Evolutionary conservation across 768 basidiomycete genomes (phyloP).

Genomic region (Pisolithus microcarpus): DNA sequence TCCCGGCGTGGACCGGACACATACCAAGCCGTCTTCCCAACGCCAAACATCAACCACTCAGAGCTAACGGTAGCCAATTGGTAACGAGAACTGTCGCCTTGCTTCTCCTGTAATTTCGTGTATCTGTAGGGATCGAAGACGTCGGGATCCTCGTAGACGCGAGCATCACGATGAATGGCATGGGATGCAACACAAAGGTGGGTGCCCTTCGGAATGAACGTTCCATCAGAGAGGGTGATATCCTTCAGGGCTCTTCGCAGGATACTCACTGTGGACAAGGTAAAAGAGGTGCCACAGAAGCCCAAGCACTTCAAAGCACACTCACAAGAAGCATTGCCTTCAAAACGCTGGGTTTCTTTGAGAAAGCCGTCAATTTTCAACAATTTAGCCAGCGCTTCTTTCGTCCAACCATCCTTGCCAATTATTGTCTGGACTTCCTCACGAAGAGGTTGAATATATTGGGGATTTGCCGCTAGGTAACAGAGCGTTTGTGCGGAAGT

Average conservation of each 20-base stretch:
- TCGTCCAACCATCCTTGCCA: neutral
- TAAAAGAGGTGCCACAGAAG: too few species aligned
- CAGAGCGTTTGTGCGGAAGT: conserved; percentile 29
- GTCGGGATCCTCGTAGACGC: conserved; percentile 18
- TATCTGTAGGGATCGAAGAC: too few species aligned
- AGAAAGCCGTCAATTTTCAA: conserved; percentile 37
- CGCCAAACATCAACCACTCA: conserved; percentile 33
- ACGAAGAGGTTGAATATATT: conserved; percentile 29
- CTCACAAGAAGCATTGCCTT: conserved; percentile 14
- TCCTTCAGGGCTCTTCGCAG: conserved; percentile 26
- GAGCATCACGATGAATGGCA: conserved; percentile 14
- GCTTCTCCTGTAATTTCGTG: too few species aligned
- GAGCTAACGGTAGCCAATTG: conserved; percentile 30
- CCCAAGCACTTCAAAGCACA: neutral
- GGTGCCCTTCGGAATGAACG: conserved; percentile 29
- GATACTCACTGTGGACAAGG: conserved; percentile 15
- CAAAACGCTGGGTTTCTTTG: conserved; percentile 28
- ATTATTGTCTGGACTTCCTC: conserved; percentile 30
- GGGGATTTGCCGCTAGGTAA: conserved; percentile 30
- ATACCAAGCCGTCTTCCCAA: conserved; percentile 24
- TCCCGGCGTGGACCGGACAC: neutral
- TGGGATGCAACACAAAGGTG: conserved; percentile 17
- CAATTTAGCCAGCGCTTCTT: conserved; percentile 20
- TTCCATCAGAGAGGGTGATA: conserved; percentile 33
- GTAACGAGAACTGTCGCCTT: too few species aligned